A percentile compares a stretch with the other conserved stretches of the same genome.
Evolutionary conservation across 1,139 yeast species (phyloP).

Genomic region (Lodderomyces pseudojiufengensis): DNA sequence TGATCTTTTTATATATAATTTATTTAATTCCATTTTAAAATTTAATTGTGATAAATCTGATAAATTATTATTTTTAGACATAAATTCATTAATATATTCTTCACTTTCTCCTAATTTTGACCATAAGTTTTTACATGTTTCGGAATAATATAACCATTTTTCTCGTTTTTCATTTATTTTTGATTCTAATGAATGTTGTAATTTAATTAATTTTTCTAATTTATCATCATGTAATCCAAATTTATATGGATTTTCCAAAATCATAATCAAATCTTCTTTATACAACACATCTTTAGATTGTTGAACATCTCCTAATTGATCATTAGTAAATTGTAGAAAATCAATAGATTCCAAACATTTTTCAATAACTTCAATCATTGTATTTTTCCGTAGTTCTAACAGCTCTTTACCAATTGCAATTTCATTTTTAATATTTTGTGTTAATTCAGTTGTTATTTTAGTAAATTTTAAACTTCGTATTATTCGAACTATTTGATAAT

Average conservation of each 20-base stretch:
- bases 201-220: slow-evolving; percentile 27
- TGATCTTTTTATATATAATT: slow-evolving; percentile 58
- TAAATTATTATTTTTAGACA: slow-evolving; percentile 30
- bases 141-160: slow-evolving; percentile 29
- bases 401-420: slow-evolving; percentile 27
- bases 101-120: slow-evolving; percentile 40
- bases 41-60: slow-evolving; percentile 36
- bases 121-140: slow-evolving; percentile 49
- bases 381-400: slow-evolving; percentile 21
- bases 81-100: slow-evolving; percentile 36
- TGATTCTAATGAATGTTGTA: slow-evolving; percentile 25
- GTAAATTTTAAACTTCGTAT: slow-evolving; percentile 36
- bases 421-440: slow-evolving; percentile 23
- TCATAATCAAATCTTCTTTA: slow-evolving; percentile 34
- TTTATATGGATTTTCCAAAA: slow-evolving; percentile 34
- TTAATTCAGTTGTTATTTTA: slow-evolving; percentile 32
- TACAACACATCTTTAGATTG: slow-evolving; percentile 28
- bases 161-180: slow-evolving; percentile 32
- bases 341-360: slow-evolving; percentile 28
- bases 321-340: slow-evolving; percentile 29
- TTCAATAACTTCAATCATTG: slow-evolving; percentile 23
- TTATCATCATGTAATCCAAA: slow-evolving; percentile 41
- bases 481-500: slow-evolving; percentile 34
- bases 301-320: slow-evolving; percentile 34
- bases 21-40: slow-evolving; percentile 52